These are phyloP conservation scores for Eucalyptus tenuipes DNA, from an alignment of 345 rosid genomes.

Conservation along the genomic window DNA sequence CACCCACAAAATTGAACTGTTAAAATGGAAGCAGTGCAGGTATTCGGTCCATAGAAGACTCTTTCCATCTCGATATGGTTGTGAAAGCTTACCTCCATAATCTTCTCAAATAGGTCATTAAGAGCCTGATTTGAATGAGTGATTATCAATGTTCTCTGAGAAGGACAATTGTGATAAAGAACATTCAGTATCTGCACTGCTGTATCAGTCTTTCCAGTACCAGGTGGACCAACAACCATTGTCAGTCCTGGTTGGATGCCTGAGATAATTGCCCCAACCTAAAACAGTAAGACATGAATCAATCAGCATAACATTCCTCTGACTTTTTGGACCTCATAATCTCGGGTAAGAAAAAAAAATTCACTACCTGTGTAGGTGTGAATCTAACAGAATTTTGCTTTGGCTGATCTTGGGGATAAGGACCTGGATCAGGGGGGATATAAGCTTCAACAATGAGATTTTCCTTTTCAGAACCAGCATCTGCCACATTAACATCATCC, in stretches of 20 bases:
- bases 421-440: constrained; percentile 92
- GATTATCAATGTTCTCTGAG: constrained; percentile 93
- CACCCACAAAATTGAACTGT: background rate
- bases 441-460: constrained; percentile 83
- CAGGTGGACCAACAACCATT: constrained; percentile 99
- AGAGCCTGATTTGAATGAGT: constrained; percentile 98
- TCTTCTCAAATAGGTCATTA: constrained; percentile 98
- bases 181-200: constrained; percentile 95
- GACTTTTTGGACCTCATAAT: background rate
- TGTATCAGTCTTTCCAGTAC: constrained; percentile 98
- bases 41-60: background rate
- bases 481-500: constrained; percentile 36
- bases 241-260: constrained; percentile 97
- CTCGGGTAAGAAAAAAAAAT: background rate
- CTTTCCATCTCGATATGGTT: background rate
- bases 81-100: constrained; percentile 55
- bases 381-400: constrained; percentile 90
- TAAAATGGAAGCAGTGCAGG: background rate
- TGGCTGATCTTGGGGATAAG: constrained; percentile 99
- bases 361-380: constrained; percentile 80
- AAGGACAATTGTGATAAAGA: constrained; percentile 95
- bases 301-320: background rate
- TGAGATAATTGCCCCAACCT: constrained; percentile 95
- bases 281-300: background rate
- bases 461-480: constrained; percentile 41